phyloP scores from a whole-genome alignment of 2,329 filamentous ascomycete genomes.

The Neoscytalidium dimidiatum region DNA sequence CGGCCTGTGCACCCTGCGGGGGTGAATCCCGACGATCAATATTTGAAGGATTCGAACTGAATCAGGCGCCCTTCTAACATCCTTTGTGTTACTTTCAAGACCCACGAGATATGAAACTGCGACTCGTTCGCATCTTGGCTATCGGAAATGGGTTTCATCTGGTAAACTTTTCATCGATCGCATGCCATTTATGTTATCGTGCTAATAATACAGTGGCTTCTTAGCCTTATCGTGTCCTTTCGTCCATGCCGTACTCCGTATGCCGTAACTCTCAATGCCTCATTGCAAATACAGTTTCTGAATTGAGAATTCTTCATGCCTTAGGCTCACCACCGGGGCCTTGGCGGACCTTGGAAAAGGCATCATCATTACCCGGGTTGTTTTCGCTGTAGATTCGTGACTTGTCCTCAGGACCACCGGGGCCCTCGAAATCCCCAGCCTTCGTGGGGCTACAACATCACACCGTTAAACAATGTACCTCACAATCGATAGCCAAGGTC shows the following conservation, averaged over 20 bases:
- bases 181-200: neutral
- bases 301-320: neutral
- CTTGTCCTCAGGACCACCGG: constrained; percentile 51
- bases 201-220: constrained; percentile 5
- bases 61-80: neutral
- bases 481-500: no score
- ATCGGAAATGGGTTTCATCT: no score
- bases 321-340: neutral
- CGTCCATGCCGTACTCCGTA: neutral
- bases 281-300: neutral
- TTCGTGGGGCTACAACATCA: constrained; percentile 45
- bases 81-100: neutral
- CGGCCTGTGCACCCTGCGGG: neutral
- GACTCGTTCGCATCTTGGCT: neutral
- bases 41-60: neutral
- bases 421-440: constrained; percentile 51
- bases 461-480: no score
- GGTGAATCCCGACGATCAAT: constrained; percentile 3
- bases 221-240: neutral
- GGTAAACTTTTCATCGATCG: neutral
- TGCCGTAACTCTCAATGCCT: neutral
- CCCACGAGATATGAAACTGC: neutral
- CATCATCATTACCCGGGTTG: constrained; percentile 43
- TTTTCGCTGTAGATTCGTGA: constrained; percentile 34
- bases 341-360: constrained; percentile 43